Conservation (phyloP, 2,329 filamentous ascomycete genomes). For the Mycosphaerella sp. region DNA sequence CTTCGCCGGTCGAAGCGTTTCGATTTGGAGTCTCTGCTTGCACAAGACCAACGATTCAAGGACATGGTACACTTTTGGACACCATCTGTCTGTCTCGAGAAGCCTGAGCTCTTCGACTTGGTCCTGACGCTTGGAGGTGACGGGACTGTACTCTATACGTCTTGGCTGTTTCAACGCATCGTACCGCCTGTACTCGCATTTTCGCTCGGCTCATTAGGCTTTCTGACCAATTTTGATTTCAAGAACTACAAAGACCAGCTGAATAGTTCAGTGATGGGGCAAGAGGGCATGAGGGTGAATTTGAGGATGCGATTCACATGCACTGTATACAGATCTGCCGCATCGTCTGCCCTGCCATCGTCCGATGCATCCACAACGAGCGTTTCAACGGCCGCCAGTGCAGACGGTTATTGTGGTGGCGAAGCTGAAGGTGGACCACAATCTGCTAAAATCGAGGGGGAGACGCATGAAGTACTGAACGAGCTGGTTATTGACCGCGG, state of each 20-base stretch:
- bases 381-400: slow-evolving; percentile 29
- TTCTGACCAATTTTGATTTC: slow-evolving; percentile 83
- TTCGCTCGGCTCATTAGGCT: slow-evolving; percentile 77
- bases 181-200: slow-evolving; percentile 82
- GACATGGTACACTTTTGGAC: slow-evolving; percentile 94
- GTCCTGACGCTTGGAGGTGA: slow-evolving; percentile 84
- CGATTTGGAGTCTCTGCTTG: slow-evolving; percentile 64
- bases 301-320: slow-evolving; percentile 98
- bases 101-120: slow-evolving; percentile 91
- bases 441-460: slow-evolving; percentile 69
- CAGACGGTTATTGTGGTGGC: slow-evolving; percentile 6
- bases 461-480: slow-evolving; percentile 97
- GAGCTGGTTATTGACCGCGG: slow-evolving; percentile 97
- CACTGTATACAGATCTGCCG: slow-evolving; percentile 74
- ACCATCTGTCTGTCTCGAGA: slow-evolving; percentile 87
- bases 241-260: slow-evolving; percentile 81
- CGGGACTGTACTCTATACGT: slow-evolving; percentile 81
- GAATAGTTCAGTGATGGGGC: slow-evolving; percentile 75
- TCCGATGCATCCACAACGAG: slow-evolving; percentile 27
- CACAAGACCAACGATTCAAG: slow-evolving; percentile 68
- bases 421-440: slow-evolving; percentile 31
- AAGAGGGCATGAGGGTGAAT: slow-evolving; percentile 93
- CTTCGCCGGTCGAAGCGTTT: slow-evolving; percentile 84
- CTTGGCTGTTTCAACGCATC: slow-evolving; percentile 85
- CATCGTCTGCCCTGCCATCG: slow-evolving; percentile 27